Base-by-base conservation (phyloP, 768 basidiomycete genomes). In the Cubamyces lactineus region DNA sequence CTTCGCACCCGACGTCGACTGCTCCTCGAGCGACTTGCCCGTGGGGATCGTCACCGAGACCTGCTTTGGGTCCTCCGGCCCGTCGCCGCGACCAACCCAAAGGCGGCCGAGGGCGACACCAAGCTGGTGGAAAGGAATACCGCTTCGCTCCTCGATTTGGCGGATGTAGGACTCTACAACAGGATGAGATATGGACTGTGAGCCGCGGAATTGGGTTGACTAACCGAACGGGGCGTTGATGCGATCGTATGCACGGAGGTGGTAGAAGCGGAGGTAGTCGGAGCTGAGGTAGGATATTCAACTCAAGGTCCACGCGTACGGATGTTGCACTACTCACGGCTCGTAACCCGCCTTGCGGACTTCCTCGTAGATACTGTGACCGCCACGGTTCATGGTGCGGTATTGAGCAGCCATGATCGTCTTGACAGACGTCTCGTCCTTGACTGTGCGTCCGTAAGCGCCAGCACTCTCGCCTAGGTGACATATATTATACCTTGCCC, bases 201-300 rank as follows among this genome's bases (percentile, higher is more conserved):
- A 40, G 19, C 21, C 42, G 38, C 41, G 41, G 15, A 49, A 16
- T 21, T 1, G 13, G 3, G 16, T 51, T 7, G 39, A 72, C 83
- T 69, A 62, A 87, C 87, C 75, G 64, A 77, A 73, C 1, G 92
- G 89, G 0, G 88, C 87, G 69, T 94, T 95, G 70, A 96, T 92
- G 24, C 95, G 81, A 71, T 98, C 96, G 71, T 96, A 99, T 1
- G 88, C 79, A 30, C 97, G 84, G 24, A 99, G 81, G 75, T 98
- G 94, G 77, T 92, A 98, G 81, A 97, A 94, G 12, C 88, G 84
- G 67, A 97, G 91, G 71, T 89, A 95, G 59, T 95, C 87, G 76
- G 78, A 69, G n/a, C 92, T 93, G 41, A 9, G 1, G 30, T 28
- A 0, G 23, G 2, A 13, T 21, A 12, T 1, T 41, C 13, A 50